phyloP scores from a whole-genome alignment of 176 grass and related monocot genomes.

The Rhipidocladum racemiflorum region DNA sequence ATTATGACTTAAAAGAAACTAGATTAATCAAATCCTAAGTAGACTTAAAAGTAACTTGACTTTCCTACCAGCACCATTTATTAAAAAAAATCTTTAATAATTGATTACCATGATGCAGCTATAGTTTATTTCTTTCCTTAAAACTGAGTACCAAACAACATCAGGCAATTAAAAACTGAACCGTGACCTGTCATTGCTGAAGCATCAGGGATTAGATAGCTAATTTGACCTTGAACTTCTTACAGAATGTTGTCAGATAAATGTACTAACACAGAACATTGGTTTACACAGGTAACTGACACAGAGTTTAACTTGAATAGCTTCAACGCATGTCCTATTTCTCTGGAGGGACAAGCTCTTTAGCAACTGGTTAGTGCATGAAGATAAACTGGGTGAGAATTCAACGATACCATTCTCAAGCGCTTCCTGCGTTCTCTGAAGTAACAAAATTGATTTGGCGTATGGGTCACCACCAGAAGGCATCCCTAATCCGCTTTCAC shows the following conservation, averaged over 20 bases:
- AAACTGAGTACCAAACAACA: not conserved
- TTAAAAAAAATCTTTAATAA: not conserved
- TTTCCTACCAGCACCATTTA: not conserved
- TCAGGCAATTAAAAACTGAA: not conserved
- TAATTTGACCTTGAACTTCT: not conserved
- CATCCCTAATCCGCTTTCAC: constrained; percentile 3
- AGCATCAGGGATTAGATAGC: not conserved
- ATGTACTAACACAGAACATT: not conserved
- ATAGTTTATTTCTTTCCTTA: not conserved
- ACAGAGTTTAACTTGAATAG: not conserved
- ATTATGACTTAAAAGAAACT: not conserved
- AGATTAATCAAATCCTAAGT: not conserved
- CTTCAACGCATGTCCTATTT: not conserved
- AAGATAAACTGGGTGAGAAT: not conserved
- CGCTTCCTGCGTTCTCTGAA: constrained; percentile 56
- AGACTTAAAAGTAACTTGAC: not conserved
- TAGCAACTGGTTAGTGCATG: not conserved
- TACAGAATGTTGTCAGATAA: not conserved
- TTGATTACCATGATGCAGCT: not conserved
- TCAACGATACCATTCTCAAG: constrained; percentile 63
- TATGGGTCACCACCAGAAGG: constrained; percentile 32
- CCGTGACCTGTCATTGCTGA: not conserved
- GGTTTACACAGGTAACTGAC: not conserved
- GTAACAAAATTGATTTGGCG: constrained; percentile 38
- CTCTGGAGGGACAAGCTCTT: not conserved